A percentile compares a stretch with the other conserved stretches of the same genome.
phyloP scores from a whole-genome alignment of 257 asterid genomes.

The Ballota nigra region DNA sequence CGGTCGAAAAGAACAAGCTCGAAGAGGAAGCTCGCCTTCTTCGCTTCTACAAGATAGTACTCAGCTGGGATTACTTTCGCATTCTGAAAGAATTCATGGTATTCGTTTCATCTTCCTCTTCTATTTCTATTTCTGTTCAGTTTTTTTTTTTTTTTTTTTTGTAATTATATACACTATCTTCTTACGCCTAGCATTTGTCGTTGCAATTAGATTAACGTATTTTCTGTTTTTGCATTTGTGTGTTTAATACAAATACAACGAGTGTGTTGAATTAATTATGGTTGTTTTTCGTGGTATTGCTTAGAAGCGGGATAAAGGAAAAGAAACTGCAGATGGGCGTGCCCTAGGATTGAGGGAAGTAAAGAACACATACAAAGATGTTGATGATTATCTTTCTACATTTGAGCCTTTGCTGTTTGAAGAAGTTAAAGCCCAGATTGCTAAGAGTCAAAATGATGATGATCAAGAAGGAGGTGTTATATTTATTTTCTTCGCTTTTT shows the following conservation, averaged over 20 bases:
- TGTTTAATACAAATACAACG: background rate
- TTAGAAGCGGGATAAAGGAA: slow-evolving; percentile 36
- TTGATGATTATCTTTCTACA: slow-evolving; percentile 66
- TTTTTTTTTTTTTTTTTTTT: background rate
- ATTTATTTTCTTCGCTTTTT: background rate
- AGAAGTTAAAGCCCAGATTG: slow-evolving; percentile 89
- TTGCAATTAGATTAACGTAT: background rate
- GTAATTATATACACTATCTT: background rate
- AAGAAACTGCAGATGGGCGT: slow-evolving; percentile 31
- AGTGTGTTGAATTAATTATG: background rate
- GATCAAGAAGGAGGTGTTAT: slow-evolving; percentile 62
- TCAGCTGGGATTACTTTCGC: slow-evolving; percentile 83
- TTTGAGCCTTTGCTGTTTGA: slow-evolving; percentile 94
- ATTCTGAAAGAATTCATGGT: slow-evolving; percentile 64
- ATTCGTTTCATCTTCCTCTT: background rate
- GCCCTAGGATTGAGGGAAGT: slow-evolving; percentile 54
- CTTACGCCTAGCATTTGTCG: background rate
- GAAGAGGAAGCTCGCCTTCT: slow-evolving; percentile 58
- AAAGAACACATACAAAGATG: slow-evolving; percentile 66
- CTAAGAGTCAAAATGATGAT: slow-evolving; percentile 48
- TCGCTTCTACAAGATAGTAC: slow-evolving; percentile 78
- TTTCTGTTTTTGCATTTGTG: background rate
- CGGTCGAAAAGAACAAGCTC: slow-evolving; percentile 59
- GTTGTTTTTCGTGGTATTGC: background rate
- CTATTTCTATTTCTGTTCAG: background rate